phyloP scores from a whole-genome alignment of 202 grass and related monocot species.

The Setaria viridis region DNA sequence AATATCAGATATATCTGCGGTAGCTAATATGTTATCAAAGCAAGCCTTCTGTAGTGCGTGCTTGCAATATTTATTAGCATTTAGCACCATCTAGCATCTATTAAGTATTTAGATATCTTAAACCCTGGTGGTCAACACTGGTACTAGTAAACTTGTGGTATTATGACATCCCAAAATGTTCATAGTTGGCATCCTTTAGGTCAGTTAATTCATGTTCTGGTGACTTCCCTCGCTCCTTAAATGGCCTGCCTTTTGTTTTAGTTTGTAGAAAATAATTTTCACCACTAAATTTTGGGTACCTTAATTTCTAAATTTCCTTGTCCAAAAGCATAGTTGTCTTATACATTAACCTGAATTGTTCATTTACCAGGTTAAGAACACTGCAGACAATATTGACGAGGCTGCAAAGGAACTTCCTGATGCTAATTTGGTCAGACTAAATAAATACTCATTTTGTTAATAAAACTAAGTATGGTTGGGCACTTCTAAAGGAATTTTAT shows the following conservation, averaged over 20 bases:
- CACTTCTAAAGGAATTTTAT: constrained; percentile 46
- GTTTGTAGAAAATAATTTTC: background rate
- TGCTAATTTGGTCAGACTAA: constrained; percentile 83
- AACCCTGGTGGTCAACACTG: background rate
- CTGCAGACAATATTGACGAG: constrained; percentile 89
- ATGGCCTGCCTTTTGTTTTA: background rate
- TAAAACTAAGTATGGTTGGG: constrained; percentile 10
- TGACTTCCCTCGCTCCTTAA: background rate
- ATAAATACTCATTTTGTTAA: constrained; percentile 37
- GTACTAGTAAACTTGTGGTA: background rate
- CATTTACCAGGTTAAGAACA: constrained; percentile 79
- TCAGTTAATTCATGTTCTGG: background rate
- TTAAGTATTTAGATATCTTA: background rate
- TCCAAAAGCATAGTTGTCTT: background rate
- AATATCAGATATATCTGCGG: background rate
- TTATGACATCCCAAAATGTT: background rate
- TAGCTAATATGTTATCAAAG: background rate
- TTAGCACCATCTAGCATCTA: background rate
- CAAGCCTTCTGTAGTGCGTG: background rate
- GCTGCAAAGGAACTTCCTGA: constrained; percentile 97
- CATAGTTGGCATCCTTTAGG: background rate
- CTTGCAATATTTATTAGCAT: background rate
- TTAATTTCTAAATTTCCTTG: background rate
- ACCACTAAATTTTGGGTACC: background rate
- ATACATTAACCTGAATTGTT: constrained; percentile 21